Evolutionary conservation across 805 yeast genomes (phyloP).

Genomic region (Wickerhamiella brachini): DNA sequence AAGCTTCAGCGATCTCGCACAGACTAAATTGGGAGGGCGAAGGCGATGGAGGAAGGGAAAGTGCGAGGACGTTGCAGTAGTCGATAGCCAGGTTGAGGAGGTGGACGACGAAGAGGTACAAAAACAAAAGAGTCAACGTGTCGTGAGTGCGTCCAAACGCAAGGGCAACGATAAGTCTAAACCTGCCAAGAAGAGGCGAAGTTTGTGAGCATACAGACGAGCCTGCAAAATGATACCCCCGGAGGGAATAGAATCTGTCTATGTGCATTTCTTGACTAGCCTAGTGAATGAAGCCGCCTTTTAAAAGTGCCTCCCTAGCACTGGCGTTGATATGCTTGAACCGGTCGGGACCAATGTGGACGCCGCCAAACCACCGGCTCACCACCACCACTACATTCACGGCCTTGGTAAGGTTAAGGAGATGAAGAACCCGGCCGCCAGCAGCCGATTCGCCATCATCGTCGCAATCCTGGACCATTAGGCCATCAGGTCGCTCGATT

Average conservation of each 20-base stretch:
- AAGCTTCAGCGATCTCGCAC: slow-evolving; percentile 2
- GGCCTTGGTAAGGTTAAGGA: slow-evolving; percentile 53
- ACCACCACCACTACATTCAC: slow-evolving; percentile 81
- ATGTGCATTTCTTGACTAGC: too few species aligned
- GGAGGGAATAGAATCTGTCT: too few species aligned
- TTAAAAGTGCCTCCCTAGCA: slow-evolving; percentile 69
- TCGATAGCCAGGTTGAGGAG: slow-evolving; percentile 3
- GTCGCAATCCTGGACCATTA: slow-evolving; percentile 66
- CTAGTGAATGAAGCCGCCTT: slow-evolving; percentile 37
- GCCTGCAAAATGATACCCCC: too few species aligned
- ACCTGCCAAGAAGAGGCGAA: neutral
- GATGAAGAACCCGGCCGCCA: slow-evolving; percentile 72
- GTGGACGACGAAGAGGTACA: slow-evolving; percentile 1
- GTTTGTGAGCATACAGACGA: too few species aligned
- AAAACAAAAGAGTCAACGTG: neutral
- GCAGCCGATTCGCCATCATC: slow-evolving; percentile 98
- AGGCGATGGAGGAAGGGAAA: slow-evolving; percentile 7
- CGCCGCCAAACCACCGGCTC: slow-evolving; percentile 88
- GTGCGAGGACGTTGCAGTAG: slow-evolving; percentile 2
- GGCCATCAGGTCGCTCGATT: slow-evolving; percentile 39
- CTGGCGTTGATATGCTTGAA: slow-evolving; percentile 86
- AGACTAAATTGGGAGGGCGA: slow-evolving; percentile 4
- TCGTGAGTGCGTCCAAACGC: neutral
- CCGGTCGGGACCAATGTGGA: slow-evolving; percentile 75
- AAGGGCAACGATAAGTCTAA: neutral